phyloP scores from a whole-genome alignment of 2,329 filamentous ascomycete genomes.

The Sordariomycetes sp. region DNA sequence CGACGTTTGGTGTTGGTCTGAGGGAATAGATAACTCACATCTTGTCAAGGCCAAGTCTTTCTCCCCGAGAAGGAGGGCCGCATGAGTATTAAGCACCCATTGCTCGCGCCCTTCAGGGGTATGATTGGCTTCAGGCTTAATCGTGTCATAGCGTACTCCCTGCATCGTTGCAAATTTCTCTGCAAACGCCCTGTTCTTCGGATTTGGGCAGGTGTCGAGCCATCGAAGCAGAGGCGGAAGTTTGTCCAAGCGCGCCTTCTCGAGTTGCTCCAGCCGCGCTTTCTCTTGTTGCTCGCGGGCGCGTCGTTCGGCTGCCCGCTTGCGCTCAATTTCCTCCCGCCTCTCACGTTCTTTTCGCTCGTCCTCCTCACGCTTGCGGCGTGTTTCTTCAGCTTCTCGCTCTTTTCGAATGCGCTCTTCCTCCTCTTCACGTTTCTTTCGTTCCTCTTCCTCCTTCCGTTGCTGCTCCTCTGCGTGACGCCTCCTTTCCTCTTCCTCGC shows the following conservation, averaged over 20 bases:
- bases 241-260: slow-evolving; percentile 43
- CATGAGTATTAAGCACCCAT: slow-evolving; percentile 58
- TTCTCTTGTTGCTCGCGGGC: slow-evolving; percentile 38
- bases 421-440: slow-evolving; percentile 28
- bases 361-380: slow-evolving; percentile 41
- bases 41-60: slow-evolving; percentile 51
- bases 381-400: slow-evolving; percentile 38
- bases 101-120: slow-evolving; percentile 51
- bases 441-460: slow-evolving; percentile 26
- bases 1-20: neutral
- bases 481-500: slow-evolving; percentile 27
- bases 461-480: slow-evolving; percentile 28
- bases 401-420: slow-evolving; percentile 11
- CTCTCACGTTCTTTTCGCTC: slow-evolving; percentile 41
- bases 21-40: slow-evolving; percentile 34
- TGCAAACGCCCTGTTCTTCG: slow-evolving; percentile 40
- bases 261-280: slow-evolving; percentile 43
- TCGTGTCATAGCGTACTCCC: slow-evolving; percentile 56
- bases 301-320: slow-evolving; percentile 39
- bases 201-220: slow-evolving; percentile 44
- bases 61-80: slow-evolving; percentile 54
- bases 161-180: slow-evolving; percentile 46
- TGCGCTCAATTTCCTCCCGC: slow-evolving; percentile 36
- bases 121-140: slow-evolving; percentile 41
- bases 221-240: slow-evolving; percentile 52